Percentiles rank a stretch among this genome's conserved stretches.
Conservation (phyloP, 2,329 filamentous ascomycete genomes). For the Xylaria sp. region DNA sequence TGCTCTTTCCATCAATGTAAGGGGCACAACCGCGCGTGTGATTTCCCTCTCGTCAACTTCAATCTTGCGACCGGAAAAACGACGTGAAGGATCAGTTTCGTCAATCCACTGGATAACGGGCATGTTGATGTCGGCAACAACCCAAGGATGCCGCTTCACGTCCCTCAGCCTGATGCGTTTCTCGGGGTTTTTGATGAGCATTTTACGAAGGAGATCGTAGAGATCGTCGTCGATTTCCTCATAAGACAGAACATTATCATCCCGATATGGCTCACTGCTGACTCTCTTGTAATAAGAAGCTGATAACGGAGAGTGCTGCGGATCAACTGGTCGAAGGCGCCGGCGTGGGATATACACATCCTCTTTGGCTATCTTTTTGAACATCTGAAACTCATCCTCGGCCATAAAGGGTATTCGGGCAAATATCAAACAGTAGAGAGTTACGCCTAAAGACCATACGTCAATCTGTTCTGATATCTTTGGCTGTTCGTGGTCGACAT, state of each 20-base stretch:
- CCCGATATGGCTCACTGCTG: slow-evolving; percentile 75
- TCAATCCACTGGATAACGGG: slow-evolving; percentile 82
- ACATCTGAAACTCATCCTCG: slow-evolving; percentile 91
- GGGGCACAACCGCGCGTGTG: slow-evolving; percentile 87
- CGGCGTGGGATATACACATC: slow-evolving; percentile 89
- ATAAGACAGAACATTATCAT: slow-evolving; percentile 82
- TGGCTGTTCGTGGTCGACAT: slow-evolving; percentile 74
- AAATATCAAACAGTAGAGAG: slow-evolving; percentile 93
- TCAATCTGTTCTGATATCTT: slow-evolving; percentile 94
- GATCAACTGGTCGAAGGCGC: slow-evolving; percentile 80
- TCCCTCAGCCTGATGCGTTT: slow-evolving; percentile 90
- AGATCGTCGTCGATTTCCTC: slow-evolving; percentile 86
- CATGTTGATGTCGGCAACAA: slow-evolving; percentile 80
- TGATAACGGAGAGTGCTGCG: slow-evolving; percentile 65
- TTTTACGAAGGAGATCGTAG: slow-evolving; percentile 78
- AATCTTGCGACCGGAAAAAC: slow-evolving; percentile 84
- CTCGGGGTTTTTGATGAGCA: slow-evolving; percentile 89
- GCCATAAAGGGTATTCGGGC: slow-evolving; percentile 93
- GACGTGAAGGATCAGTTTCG: slow-evolving; percentile 85
- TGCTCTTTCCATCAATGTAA: slow-evolving; percentile 87
- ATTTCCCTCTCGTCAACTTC: slow-evolving; percentile 93
- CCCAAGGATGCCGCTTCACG: slow-evolving; percentile 95
- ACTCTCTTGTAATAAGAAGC: slow-evolving; percentile 67
- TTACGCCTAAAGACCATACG: slow-evolving; percentile 96
- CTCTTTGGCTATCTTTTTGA: slow-evolving; percentile 88